phyloP scores from a whole-genome alignment of 164 flowering plant species.

The Cinnamomum micranthum region DNA sequence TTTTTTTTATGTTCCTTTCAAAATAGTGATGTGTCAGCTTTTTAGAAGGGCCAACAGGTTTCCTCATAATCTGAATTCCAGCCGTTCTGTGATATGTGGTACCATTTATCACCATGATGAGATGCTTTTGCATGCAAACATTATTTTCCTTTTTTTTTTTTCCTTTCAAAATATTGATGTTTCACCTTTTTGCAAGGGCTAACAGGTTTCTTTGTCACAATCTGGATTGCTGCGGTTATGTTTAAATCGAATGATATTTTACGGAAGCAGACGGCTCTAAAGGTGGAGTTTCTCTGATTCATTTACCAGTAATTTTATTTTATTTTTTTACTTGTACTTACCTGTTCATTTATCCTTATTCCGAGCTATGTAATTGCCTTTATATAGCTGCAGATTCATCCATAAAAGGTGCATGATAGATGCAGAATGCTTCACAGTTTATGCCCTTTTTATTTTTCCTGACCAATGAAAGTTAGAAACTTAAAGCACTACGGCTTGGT shows the following conservation, averaged over 20 bases:
- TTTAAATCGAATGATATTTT: slow-evolving; percentile 95
- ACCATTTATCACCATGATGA: neutral
- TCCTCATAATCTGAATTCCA: too few relatives aligned
- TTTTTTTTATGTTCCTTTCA: neutral
- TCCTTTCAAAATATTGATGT: slow-evolving; percentile 8
- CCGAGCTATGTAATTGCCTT: neutral
- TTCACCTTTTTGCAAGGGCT: slow-evolving; percentile 13
- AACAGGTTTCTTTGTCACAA: slow-evolving; percentile 90
- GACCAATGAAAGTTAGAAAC: neutral
- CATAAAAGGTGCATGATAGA: neutral
- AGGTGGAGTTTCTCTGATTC: slow-evolving; percentile 41
- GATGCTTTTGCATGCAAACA: neutral
- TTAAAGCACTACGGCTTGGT: neutral
- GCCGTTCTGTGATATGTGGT: too few relatives aligned
- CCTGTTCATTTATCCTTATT: neutral
- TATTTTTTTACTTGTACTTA: neutral
- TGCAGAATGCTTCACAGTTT: neutral
- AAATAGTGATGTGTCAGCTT: neutral
- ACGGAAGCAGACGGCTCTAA: slow-evolving; percentile 90
- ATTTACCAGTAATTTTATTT: neutral
- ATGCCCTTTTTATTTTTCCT: neutral
- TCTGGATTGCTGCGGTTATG: slow-evolving; percentile 96
- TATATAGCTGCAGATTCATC: neutral
- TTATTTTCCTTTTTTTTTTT: neutral
- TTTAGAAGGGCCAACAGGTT: too few relatives aligned